Conservation (phyloP, 2,329 filamentous ascomycete species). For the Diaporthe sp. region DNA sequence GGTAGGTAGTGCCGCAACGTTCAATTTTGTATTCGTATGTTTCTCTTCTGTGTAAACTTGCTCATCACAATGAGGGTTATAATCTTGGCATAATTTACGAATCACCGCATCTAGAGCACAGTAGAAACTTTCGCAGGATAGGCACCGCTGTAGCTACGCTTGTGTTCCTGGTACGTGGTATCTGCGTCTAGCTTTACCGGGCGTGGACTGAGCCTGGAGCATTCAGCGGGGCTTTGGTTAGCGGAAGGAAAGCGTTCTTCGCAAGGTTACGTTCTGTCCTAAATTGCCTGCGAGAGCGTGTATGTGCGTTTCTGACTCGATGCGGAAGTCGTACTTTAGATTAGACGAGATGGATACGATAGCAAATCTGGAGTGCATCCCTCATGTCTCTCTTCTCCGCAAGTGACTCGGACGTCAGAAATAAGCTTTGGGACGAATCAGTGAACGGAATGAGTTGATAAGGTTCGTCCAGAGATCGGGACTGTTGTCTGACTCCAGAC, state of each 20-base stretch:
- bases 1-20: background rate
- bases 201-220: too few species aligned
- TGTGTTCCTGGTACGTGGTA: background rate
- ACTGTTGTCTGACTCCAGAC: background rate
- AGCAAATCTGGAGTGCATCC: background rate
- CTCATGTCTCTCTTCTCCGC: background rate
- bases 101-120: background rate
- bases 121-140: too few species aligned
- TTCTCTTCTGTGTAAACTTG: background rate
- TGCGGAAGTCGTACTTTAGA: background rate
- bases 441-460: background rate
- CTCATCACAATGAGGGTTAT: background rate
- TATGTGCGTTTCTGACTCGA: background rate
- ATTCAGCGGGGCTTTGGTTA: background rate
- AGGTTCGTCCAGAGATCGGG: slow-evolving; percentile 13
- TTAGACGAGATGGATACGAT: background rate
- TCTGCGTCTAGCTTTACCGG: background rate
- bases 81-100: background rate
- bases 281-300: too few species aligned
- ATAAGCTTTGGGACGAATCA: slow-evolving; percentile 3
- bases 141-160: background rate
- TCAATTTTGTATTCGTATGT: background rate
- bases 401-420: background rate
- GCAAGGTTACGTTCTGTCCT: background rate
- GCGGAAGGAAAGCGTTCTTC: background rate